A percentile compares a stretch with the other conserved stretches of the same genome.
Evolutionary conservation across 805 yeast genomes (phyloP).

Genomic region (Myxozyma neotropica): DNA sequence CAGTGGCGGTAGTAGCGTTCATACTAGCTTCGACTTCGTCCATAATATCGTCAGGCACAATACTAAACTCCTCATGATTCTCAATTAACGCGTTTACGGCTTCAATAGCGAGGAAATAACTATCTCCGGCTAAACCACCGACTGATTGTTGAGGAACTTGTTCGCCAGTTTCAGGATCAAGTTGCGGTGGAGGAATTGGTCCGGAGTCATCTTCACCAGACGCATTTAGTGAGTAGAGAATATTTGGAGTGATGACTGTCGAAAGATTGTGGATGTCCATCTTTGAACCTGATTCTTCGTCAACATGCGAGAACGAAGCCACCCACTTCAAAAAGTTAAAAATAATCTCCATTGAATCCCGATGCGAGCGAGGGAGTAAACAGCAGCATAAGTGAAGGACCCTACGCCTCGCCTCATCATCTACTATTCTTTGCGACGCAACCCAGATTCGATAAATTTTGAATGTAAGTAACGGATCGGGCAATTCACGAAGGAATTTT

Average conservation of each 20-base stretch:
- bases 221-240: conserved; percentile 54
- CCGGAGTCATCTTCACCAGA: conserved; percentile 12
- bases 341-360: conserved; percentile 85
- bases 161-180: conserved; percentile 5
- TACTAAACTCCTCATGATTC: conserved; percentile 73
- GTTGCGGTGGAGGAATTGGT: background rate
- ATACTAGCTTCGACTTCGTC: background rate
- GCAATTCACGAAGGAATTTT: conserved; percentile 87
- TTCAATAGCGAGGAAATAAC: conserved; percentile 86
- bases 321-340: conserved; percentile 90
- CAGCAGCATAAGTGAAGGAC: conserved; percentile 68
- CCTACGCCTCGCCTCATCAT: conserved; percentile 51
- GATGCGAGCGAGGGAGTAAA: conserved; percentile 74
- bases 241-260: conserved; percentile 92
- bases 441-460: conserved; percentile 74
- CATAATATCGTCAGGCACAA: conserved; percentile 68
- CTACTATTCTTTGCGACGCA: conserved; percentile 43
- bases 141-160: conserved; percentile 1
- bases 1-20: background rate
- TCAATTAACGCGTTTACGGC: conserved; percentile 83
- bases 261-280: conserved; percentile 96
- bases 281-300: conserved; percentile 86
- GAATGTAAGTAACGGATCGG: conserved; percentile 83
- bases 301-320: conserved; percentile 90
- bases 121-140: conserved; percentile 54